Evolutionary conservation across 129 eudicot genomes (phyloP), one percentile per base, ranked within the genome.

Genomic region (Flaveria ramosissima): DNA sequence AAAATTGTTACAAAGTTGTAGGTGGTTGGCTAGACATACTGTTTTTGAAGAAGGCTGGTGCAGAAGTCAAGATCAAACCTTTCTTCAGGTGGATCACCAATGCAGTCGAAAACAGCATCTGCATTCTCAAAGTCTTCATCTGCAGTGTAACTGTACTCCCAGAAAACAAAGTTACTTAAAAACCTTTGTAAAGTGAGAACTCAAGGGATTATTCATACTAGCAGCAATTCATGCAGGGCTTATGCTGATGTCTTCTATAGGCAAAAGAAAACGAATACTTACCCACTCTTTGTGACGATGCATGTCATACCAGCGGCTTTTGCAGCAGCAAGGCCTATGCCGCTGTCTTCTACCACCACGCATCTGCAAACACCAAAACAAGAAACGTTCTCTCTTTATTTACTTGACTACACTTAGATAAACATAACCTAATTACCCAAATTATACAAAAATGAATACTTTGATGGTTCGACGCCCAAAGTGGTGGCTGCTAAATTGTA

Each of bases 291-390:
- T 24, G 99, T 91, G 30, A 94, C 96, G 9, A 94, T 84, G 72
- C 99, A 94, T 48, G 76, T 94, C 99, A 94, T 94, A 76, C 99
- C 97, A 27, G 99, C 99, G 5, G 97, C 97, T 83, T 94, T 94
- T 63, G 99, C 99, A 19, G 99, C 99, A 13, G 97, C 96, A 83
- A 94, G 96, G 23, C 99, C 99, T 6, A 94, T 94, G 77, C 88
- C 97, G 71, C 99, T 94, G 75, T 94, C 99, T 87, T 94, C 99
- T 26, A 94, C 89, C 36, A 94, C 97, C 46, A 94, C 99, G 74
- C 99, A 94, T 74, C 99, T 94, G 89, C 52, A 85, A 76, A 24
- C 76, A 59, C 69, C 71, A 70, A 19, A 13, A 45, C 6, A 68
- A 67, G 15, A 67, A 65, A 14, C 17, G 14, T 48, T 4, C 0